phyloP scores from a whole-genome alignment of 106 monocot genomes.

The Dioscorea alata region DNA sequence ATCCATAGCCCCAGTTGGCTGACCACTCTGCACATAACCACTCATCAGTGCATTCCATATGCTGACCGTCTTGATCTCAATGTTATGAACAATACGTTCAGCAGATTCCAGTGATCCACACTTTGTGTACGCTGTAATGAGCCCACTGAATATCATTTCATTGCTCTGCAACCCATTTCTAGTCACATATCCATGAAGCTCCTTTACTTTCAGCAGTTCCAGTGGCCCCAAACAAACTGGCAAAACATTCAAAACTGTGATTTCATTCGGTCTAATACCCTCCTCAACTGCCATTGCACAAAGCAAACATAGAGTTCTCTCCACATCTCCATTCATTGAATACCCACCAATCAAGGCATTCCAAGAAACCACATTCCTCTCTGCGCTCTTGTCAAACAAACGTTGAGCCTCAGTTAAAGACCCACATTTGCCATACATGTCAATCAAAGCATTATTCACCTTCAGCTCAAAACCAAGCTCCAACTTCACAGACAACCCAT shows the following conservation, averaged over 20 bases:
- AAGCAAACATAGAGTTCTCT: constrained; percentile 24
- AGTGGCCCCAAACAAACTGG: constrained; percentile 29
- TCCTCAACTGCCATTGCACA: constrained; percentile 26
- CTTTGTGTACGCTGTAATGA: constrained; percentile 67
- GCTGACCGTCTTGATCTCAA: constrained; percentile 33
- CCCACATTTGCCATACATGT: constrained; percentile 60
- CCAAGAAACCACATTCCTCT: constrained; percentile 60
- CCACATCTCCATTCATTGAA: constrained; percentile 46
- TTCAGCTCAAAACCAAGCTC: constrained; percentile 22
- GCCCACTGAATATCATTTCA: constrained; percentile 42
- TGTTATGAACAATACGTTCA: constrained; percentile 19
- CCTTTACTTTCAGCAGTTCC: constrained; percentile 32
- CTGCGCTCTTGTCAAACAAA: constrained; percentile 17
- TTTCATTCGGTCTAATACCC: constrained; percentile 29
- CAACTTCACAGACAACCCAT: constrained; percentile 48
- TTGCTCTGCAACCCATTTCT: constrained; percentile 37
- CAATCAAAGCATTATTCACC: constrained; percentile 50
- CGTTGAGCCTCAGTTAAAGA: constrained; percentile 25
- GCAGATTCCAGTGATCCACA: constrained; percentile 44
- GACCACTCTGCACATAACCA: constrained; percentile 65
- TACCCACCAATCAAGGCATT: constrained; percentile 60
- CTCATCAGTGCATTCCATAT: constrained; percentile 75
- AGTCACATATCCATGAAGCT: constrained; percentile 50
- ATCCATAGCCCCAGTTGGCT: constrained; percentile 40
- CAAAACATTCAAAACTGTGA: constrained; percentile 59